These are phyloP conservation scores for Priceomyces medius DNA, from an alignment of 805 yeast species.

Conservation along the genomic window DNA sequence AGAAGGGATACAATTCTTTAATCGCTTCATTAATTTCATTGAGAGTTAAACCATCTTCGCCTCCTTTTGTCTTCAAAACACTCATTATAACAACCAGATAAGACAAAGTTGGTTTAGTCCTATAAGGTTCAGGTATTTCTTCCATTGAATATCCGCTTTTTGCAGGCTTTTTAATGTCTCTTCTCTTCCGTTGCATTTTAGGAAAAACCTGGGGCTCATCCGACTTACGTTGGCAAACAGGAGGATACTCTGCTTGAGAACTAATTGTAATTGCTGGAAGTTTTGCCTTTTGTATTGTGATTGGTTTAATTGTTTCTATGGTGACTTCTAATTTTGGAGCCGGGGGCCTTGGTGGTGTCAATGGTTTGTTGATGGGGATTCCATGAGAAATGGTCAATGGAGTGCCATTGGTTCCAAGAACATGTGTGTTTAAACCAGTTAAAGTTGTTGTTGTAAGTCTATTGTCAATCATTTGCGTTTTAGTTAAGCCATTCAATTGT, in stretches of 20 bases:
- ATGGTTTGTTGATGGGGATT: slow-evolving; percentile 11
- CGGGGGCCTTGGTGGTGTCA: slow-evolving; percentile 29
- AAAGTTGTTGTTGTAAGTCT: slow-evolving; percentile 20
- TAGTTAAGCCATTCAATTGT: slow-evolving; percentile 17
- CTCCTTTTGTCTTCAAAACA: slow-evolving; percentile 66
- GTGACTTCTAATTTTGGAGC: slow-evolving; percentile 38
- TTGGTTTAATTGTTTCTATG: slow-evolving; percentile 24
- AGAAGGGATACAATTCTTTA: slow-evolving; percentile 85
- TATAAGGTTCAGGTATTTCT: slow-evolving; percentile 84
- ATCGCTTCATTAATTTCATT: slow-evolving; percentile 81
- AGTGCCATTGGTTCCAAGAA: slow-evolving; percentile 15
- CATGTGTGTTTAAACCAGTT: slow-evolving; percentile 21
- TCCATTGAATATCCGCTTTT: slow-evolving; percentile 71
- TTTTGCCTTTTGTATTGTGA: slow-evolving; percentile 17
- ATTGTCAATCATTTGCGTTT: slow-evolving; percentile 18
- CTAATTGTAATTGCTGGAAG: slow-evolving; percentile 29
- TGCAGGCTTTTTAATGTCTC: slow-evolving; percentile 42
- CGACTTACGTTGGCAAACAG: slow-evolving; percentile 34
- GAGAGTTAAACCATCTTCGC: slow-evolving; percentile 63
- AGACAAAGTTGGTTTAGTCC: slow-evolving; percentile 80
- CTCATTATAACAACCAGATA: slow-evolving; percentile 79
- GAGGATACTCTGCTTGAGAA: slow-evolving; percentile 16
- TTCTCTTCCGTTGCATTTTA: slow-evolving; percentile 30
- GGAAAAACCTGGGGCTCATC: slow-evolving; percentile 31
- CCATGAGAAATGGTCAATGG: slow-evolving; percentile 20